Conservation (phyloP, 352 stramenopile species). For the Phytophthora pluvialis region DNA sequence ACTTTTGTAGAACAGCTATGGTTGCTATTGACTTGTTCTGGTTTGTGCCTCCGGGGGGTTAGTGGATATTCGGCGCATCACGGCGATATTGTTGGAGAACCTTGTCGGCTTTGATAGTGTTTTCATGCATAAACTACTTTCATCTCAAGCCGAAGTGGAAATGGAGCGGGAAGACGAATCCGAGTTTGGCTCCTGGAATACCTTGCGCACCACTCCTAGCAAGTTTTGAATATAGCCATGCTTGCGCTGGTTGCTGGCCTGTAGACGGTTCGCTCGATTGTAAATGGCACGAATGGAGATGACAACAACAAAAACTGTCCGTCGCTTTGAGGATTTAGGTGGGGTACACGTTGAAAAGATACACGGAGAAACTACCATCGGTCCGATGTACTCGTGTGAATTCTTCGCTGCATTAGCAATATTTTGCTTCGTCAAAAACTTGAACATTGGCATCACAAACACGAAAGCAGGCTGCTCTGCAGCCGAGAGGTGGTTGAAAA, state of each 20-base stretch:
- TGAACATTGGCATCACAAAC: slow-evolving; percentile 24
- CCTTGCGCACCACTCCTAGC: background rate
- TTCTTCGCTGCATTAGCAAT: slow-evolving; percentile 16
- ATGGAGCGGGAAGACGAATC: slow-evolving; percentile 12
- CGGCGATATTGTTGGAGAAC: background rate
- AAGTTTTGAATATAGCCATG: slow-evolving; percentile 1
- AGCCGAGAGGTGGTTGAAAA: slow-evolving; percentile 17
- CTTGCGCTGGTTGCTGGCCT: background rate
- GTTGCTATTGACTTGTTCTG: background rate
- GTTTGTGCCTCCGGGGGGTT: background rate
- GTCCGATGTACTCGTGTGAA: slow-evolving; percentile 22
- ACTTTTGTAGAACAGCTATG: slow-evolving; percentile 6
- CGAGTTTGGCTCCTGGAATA: slow-evolving; percentile 7
- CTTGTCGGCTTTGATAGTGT: slow-evolving; percentile 7
- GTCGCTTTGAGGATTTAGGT: slow-evolving; percentile 5
- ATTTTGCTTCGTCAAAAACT: slow-evolving; percentile 32
- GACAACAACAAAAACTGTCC: slow-evolving; percentile 6
- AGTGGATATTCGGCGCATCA: background rate
- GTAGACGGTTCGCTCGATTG: background rate
- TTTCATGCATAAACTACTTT: slow-evolving; percentile 12
- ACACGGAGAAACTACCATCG: slow-evolving; percentile 16
- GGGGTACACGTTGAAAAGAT: slow-evolving; percentile 15
- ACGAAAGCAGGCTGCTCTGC: slow-evolving; percentile 12
- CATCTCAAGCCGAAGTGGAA: slow-evolving; percentile 9
- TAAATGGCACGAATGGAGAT: slow-evolving; percentile 17